Evolutionary conservation across 2,329 filamentous ascomycete species (phyloP).

Genomic region (Myotisia sp.): DNA sequence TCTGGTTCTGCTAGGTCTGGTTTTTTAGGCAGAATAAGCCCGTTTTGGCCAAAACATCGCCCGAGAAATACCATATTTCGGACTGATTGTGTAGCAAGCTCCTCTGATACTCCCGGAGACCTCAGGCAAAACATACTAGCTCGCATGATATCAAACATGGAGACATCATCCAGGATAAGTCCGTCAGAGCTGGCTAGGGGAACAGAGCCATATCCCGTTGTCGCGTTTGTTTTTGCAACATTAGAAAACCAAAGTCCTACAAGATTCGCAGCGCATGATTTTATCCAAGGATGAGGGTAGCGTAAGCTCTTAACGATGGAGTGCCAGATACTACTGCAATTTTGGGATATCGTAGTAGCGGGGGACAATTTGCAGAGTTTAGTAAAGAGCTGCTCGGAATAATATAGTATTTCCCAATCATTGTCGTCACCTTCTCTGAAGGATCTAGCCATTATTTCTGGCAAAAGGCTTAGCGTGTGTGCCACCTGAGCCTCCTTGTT

Average conservation of each 20-base stretch:
- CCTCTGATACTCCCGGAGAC: conserved; percentile 51
- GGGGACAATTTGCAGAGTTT: conserved; percentile 56
- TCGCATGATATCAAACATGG: conserved; percentile 47
- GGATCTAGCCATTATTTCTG: conserved; percentile 40
- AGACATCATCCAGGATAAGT: conserved; percentile 49
- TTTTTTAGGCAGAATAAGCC: conserved; percentile 30
- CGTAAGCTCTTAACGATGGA: conserved; percentile 54
- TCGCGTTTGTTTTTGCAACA: conserved; percentile 51
- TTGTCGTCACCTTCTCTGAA: conserved; percentile 39
- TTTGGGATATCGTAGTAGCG: conserved; percentile 45
- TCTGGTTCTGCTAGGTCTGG: conserved; percentile 25
- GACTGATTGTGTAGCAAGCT: conserved; percentile 62
- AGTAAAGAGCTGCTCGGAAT: conserved; percentile 53
- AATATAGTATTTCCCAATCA: conserved; percentile 57
- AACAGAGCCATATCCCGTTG: conserved; percentile 39
- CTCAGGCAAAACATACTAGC: conserved; percentile 47
- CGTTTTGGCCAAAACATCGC: conserved; percentile 47
- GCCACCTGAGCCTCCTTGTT: conserved; percentile 55
- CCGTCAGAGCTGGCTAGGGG: conserved; percentile 58
- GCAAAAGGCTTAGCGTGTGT: conserved; percentile 40
- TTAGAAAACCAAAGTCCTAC: conserved; percentile 67
- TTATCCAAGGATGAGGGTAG: conserved; percentile 59
- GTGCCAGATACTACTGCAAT: conserved; percentile 54
- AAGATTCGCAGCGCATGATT: conserved; percentile 60
- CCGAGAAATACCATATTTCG: conserved; percentile 76